These are phyloP conservation scores for Zymoseptoria pseudotritici DNA, from an alignment of 2,329 filamentous ascomycete genomes.

Conservation along the genomic window DNA sequence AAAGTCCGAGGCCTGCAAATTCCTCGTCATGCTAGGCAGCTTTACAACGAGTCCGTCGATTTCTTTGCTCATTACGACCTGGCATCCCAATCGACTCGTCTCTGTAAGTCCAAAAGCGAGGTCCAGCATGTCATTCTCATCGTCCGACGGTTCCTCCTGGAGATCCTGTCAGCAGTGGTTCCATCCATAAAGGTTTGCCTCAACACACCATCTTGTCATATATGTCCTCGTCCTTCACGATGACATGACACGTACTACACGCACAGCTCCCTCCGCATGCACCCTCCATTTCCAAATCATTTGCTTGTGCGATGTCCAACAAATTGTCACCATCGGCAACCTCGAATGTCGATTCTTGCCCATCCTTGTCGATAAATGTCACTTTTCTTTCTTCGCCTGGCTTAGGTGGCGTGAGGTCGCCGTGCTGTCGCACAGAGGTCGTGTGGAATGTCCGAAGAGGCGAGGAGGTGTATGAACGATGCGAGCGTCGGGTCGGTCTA, in stretches of 20 bases:
- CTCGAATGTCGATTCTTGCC: conserved; percentile 64
- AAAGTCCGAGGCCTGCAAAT: conserved; percentile 93
- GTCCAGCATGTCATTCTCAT: conserved; percentile 78
- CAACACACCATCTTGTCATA: conserved; percentile 34
- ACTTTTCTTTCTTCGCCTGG: conserved; percentile 86
- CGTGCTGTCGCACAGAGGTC: conserved; percentile 57
- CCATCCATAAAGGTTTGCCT: too few relatives aligned
- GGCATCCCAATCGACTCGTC: conserved; percentile 76
- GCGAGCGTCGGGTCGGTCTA: neutral
- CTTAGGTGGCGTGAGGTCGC: conserved; percentile 75
- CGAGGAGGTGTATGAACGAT: conserved; percentile 1
- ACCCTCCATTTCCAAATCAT: conserved; percentile 96
- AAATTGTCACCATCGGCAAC: conserved; percentile 86
- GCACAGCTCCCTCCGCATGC: conserved; percentile 92
- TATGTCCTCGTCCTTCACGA: conserved; percentile 64
- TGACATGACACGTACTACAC: conserved; percentile 88
- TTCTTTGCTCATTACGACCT: conserved; percentile 85
- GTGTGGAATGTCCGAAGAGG: conserved; percentile 52
- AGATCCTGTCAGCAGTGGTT: too few relatives aligned
- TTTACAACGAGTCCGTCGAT: conserved; percentile 79
- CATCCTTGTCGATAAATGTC: conserved; percentile 91
- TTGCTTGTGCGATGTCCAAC: conserved; percentile 85
- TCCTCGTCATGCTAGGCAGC: conserved; percentile 88
- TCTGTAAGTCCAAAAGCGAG: conserved; percentile 84
- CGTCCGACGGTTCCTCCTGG: conserved; percentile 41